phyloP scores from a whole-genome alignment of 2,329 filamentous ascomycete genomes.

The Claviceps fusiformis region DNA sequence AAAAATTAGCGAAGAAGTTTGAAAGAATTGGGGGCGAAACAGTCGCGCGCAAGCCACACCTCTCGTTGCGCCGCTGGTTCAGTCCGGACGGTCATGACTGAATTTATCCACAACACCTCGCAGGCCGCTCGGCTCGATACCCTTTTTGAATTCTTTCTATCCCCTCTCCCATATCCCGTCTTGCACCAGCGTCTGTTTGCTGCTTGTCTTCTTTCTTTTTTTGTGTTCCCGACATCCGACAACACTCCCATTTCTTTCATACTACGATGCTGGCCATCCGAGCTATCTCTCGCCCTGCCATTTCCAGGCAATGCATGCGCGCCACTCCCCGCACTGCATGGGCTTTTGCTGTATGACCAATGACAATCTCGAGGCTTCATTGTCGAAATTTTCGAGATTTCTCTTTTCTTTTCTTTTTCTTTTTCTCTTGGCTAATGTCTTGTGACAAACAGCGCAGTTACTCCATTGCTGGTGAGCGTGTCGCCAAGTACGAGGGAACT shows the following conservation, averaged over 20 bases:
- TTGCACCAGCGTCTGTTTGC: constrained; percentile 10
- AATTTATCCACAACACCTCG: constrained; percentile 11
- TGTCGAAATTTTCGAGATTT: too few species aligned
- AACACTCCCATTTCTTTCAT: constrained; percentile 8
- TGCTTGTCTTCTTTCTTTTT: constrained; percentile 11
- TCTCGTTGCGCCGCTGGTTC: background rate
- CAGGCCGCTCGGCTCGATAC: constrained; percentile 3
- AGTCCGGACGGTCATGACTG: constrained; percentile 6
- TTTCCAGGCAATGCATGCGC: constrained; percentile 66
- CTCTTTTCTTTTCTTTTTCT: too few species aligned
- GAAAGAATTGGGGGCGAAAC: background rate
- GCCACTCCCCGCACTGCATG: constrained; percentile 43
- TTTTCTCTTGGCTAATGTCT: constrained; percentile 3
- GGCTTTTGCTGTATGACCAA: constrained; percentile 22
- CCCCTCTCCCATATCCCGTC: constrained; percentile 5
- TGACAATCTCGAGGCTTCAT: constrained; percentile 6
- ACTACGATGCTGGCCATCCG: constrained; percentile 69
- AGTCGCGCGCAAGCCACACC: constrained; percentile 4
- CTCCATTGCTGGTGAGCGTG: constrained; percentile 51
- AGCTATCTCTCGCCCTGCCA: constrained; percentile 55
- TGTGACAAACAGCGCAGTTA: constrained; percentile 46
- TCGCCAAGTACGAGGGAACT: constrained; percentile 86
- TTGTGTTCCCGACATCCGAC: constrained; percentile 11
- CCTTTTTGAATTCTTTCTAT: constrained; percentile 2
- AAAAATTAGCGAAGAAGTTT: background rate